phyloP scores from a whole-genome alignment of 2,329 filamentous ascomycete genomes.

The Botrytis tulipae region DNA sequence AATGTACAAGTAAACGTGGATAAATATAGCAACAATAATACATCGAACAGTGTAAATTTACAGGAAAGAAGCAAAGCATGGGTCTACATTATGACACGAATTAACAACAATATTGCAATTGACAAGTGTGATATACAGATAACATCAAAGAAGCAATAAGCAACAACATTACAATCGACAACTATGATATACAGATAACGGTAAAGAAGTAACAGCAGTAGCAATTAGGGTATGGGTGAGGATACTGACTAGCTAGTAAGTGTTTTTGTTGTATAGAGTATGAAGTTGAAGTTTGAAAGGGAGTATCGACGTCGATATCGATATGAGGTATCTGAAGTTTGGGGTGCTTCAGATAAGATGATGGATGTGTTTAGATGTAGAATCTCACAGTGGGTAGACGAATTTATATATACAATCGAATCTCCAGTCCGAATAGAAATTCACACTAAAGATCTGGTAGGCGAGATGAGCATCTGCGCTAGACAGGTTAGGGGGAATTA shows the following conservation, averaged over 20 bases:
- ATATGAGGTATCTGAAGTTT: background rate
- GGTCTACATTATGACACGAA: background rate
- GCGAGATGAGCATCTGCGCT: background rate
- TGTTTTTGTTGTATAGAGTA: background rate
- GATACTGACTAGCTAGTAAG: accelerated
- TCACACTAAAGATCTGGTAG: background rate
- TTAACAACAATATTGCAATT: background rate
- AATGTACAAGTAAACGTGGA: background rate
- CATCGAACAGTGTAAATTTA: background rate
- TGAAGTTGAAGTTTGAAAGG: background rate
- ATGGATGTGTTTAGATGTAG: background rate
- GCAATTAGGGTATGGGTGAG: background rate
- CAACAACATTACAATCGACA: background rate
- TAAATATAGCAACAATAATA: background rate
- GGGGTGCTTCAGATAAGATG: background rate
- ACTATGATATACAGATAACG: background rate
- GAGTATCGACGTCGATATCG: background rate
- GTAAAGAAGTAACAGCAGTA: background rate
- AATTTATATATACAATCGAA: too few species aligned
- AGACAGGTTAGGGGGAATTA: background rate
- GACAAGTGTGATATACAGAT: background rate
- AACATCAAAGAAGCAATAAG: background rate
- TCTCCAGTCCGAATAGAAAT: background rate
- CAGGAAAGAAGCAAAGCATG: background rate
- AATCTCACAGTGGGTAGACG: too few species aligned